Base-by-base conservation (phyloP, 2,329 filamentous ascomycete species). In the Aspergillus sp. region DNA sequence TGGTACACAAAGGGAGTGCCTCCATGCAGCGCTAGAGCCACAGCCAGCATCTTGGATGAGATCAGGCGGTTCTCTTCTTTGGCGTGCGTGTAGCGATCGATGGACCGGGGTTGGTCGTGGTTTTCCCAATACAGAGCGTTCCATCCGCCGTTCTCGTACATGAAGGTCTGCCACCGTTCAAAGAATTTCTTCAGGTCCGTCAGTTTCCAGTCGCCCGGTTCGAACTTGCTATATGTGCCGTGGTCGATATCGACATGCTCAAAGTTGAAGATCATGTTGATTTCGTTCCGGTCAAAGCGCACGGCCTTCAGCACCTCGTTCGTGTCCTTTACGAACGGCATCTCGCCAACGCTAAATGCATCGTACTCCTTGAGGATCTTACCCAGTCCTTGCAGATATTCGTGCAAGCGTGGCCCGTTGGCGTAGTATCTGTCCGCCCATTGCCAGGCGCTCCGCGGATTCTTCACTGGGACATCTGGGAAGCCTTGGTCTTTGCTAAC, bases 261-360 rank as follows among this genome's bases (percentile, higher is more conserved):
- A 58, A 87, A 87, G 55, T 85, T 79, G 65, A 87, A 86, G 33
- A 86, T 82, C 81, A 86, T 86, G 60, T 78, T 81, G 40, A 86
- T 65, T 58, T 86, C 81, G 30, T 74, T 72, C 10, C 77, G 72
- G 43, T 78, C 75, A 26, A 72, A 74, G 2, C 72, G 72, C 2
- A 86, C 81, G 5, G 73, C 73, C 9, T 69, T 68, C 4, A 81
- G 56, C 1, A 80, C 71, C 48, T 79, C 74, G 5, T 74, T 63
- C 5, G 68, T 67, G 42, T 73, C 72, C 3, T 66, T 67, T 1
- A 73, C 66, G 36, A 68, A 71, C 1, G 79, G 78, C 77, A 82
- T 81, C 57, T 82, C 79, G 26, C 79, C 79, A 0, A 81, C 78
- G 7, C 78, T 79, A 48, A 81, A 77, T 2, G 78, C 74, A 54